A percentile compares a stretch with the other conserved stretches of the same genome.
These are phyloP conservation scores for Nelumbo lutea DNA, from an alignment of 164 flowering plant species.

Conservation along the genomic window DNA sequence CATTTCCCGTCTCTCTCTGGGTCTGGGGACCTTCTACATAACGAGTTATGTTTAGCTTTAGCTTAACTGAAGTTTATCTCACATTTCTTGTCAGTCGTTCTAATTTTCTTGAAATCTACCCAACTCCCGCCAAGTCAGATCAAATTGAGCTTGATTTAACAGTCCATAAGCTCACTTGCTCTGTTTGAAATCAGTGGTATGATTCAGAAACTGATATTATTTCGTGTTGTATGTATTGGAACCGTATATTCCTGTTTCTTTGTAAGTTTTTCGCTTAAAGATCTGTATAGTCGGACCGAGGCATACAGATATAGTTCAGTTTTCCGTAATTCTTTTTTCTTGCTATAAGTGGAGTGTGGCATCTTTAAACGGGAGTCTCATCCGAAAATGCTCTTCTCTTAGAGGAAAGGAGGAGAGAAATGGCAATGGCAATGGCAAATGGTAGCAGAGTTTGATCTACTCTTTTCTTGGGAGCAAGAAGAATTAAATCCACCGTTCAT, in stretches of 20 bases:
- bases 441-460: not conserved
- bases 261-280: slow-evolving; percentile 2
- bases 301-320: not conserved
- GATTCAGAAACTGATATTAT: not conserved
- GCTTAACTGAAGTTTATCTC: not conserved
- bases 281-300: not conserved
- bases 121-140: not conserved
- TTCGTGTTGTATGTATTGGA: not conserved
- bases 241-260: not conserved
- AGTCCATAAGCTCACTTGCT: not conserved
- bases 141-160: not conserved
- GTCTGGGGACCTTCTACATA: not conserved
- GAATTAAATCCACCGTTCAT: not conserved
- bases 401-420: not conserved
- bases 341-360: too few species aligned
- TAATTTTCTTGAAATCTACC: not conserved
- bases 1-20: not conserved
- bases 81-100: too few species aligned
- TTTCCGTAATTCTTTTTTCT: not conserved
- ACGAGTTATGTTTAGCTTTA: not conserved
- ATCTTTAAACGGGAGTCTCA: not conserved
- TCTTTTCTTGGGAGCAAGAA: not conserved
- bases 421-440: not conserved
- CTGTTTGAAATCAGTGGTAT: not conserved
- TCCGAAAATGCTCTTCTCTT: not conserved